Percentiles rank a stretch among this genome's conserved stretches.
Evolutionary conservation across 495 filamentous ascomycete genomes (phyloP).

Genomic region (Tuber calosporum): DNA sequence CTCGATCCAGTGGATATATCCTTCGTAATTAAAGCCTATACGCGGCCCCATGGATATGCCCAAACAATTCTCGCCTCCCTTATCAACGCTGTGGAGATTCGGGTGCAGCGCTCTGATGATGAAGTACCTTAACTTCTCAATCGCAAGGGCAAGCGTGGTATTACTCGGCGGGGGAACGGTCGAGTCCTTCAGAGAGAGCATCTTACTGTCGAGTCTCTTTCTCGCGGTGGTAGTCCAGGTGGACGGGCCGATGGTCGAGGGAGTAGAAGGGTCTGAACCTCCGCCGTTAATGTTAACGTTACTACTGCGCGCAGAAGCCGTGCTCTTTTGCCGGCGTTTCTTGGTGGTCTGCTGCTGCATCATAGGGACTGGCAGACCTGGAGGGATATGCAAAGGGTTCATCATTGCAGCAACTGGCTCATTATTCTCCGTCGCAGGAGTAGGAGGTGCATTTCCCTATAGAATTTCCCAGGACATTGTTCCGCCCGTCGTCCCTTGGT

Average conservation of each 20-base stretch:
- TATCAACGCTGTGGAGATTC: constrained; percentile 25
- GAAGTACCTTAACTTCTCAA: constrained; percentile 34
- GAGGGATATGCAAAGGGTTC: constrained; percentile 30
- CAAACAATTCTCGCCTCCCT: constrained; percentile 30
- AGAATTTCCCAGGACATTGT: not conserved
- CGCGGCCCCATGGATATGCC: constrained; percentile 18
- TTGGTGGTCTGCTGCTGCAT: constrained; percentile 21
- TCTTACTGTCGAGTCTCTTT: constrained; percentile 33
- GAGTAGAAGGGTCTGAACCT: constrained; percentile 23
- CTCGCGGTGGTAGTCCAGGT: constrained; percentile 31
- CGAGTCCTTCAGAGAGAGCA: constrained; percentile 35
- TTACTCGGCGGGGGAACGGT: constrained; percentile 29
- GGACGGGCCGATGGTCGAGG: constrained; percentile 30
- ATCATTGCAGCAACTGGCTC: constrained; percentile 28
- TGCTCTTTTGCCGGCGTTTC: constrained; percentile 27
- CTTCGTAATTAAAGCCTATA: constrained; percentile 25
- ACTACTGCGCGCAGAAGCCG: constrained; percentile 26
- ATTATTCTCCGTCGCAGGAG: constrained; percentile 33
- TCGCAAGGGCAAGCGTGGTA: constrained; percentile 21
- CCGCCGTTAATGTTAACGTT: constrained; percentile 25
- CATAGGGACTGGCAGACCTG: constrained; percentile 32
- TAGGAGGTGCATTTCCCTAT: constrained; percentile 31
- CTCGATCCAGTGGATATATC: constrained; percentile 31
- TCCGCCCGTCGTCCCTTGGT: not conserved
- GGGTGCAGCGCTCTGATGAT: constrained; percentile 32